A percentile compares a stretch with the other conserved stretches of the same genome.
These are phyloP conservation scores for Lunasporangiospora selenospora DNA, from an alignment of 192 early-diverging fungal species.

Conservation along the genomic window DNA sequence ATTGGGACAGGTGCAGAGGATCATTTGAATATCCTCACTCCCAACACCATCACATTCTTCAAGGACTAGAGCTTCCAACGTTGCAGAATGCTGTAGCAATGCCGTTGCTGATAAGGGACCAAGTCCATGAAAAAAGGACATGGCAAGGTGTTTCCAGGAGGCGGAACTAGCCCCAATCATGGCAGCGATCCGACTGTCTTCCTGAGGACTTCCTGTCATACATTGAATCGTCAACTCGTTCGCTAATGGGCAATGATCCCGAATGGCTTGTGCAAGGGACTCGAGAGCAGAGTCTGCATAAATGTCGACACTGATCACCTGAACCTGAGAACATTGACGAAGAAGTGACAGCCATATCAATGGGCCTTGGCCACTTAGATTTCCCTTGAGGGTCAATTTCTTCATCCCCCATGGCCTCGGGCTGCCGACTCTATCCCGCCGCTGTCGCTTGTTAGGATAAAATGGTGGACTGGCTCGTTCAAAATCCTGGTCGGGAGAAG, in stretches of 20 bases:
- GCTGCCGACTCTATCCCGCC: background rate
- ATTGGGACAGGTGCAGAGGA: conserved; percentile 21
- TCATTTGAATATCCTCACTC: conserved; percentile 25
- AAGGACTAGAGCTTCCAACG: conserved; percentile 21
- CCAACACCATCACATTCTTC: conserved; percentile 33
- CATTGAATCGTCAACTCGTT: conserved; percentile 16
- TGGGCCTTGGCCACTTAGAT: conserved; percentile 19
- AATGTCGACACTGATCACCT: conserved; percentile 5
- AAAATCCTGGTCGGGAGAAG: background rate
- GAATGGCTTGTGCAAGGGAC: conserved; percentile 6
- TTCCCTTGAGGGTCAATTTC: conserved; percentile 17
- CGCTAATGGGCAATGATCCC: conserved; percentile 9
- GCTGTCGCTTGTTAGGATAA: background rate
- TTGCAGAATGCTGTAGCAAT: conserved; percentile 10
- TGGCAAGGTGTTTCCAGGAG: conserved; percentile 10
- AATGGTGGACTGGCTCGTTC: background rate
- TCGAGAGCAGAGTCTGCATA: background rate
- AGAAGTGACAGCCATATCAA: conserved; percentile 30
- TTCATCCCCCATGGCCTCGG: conserved; percentile 3
- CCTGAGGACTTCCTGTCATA: conserved; percentile 22
- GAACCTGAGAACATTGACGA: background rate
- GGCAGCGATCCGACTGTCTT: conserved; percentile 15
- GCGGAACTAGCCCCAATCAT: conserved; percentile 13
- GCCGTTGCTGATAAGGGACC: conserved; percentile 20
- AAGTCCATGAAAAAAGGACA: conserved; percentile 37